Evolutionary conservation across 345 rosid species (phyloP).

Genomic region (Trapa incisa): DNA sequence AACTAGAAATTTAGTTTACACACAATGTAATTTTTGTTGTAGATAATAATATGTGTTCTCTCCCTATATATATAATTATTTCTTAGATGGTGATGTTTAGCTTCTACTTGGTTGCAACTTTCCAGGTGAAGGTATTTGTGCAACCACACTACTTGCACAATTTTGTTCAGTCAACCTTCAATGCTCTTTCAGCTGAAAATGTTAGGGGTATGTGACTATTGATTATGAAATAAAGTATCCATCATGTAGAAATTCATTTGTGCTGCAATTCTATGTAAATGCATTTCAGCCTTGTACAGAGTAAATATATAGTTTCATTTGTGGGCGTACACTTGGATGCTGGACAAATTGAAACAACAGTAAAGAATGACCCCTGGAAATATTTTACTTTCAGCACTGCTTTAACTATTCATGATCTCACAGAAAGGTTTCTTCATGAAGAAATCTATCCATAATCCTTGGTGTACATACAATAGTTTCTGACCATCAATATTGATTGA

Average conservation of each 20-base stretch:
- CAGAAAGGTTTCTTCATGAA: background rate
- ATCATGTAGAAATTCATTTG: background rate
- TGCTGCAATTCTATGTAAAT: no score
- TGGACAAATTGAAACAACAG: background rate
- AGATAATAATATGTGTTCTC: background rate
- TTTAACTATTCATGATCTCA: background rate
- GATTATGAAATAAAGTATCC: background rate
- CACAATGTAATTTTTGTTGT: background rate
- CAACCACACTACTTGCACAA: conserved; percentile 79
- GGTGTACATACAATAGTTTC: background rate
- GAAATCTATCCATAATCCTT: background rate
- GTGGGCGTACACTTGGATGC: background rate
- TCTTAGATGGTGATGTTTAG: background rate
- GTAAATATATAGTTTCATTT: no score
- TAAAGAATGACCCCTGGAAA: background rate
- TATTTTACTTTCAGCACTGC: background rate
- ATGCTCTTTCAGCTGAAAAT: conserved; percentile 65
- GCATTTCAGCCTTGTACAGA: no score
- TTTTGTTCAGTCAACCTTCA: conserved; percentile 82
- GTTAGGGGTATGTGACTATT: conserved; percentile 47
- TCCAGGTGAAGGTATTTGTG: conserved; percentile 82
- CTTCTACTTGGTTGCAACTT: conserved; percentile 5
- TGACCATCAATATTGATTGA: background rate
- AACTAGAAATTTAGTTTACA: background rate
- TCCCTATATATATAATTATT: background rate